Percentiles rank a stretch among this genome's conserved stretches.
phyloP scores from a whole-genome alignment of 305 asterid genomes.

The Fraxinus paxiana region DNA sequence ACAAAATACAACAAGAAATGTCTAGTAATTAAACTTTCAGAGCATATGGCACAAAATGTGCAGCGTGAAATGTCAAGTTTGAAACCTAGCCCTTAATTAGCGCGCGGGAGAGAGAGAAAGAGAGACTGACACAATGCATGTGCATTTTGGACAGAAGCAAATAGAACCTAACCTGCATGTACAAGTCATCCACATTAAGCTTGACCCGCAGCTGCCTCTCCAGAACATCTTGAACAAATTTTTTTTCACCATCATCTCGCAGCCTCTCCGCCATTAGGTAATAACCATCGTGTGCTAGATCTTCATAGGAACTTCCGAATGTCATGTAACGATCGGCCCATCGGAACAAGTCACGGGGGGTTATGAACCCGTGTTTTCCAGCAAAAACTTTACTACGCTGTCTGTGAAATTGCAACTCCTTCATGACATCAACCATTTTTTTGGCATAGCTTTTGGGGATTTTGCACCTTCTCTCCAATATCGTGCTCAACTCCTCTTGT shows the following conservation, averaged over 20 bases:
- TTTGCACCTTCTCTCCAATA: constrained; percentile 62
- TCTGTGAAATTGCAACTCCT: constrained; percentile 81
- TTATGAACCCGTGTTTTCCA: constrained; percentile 96
- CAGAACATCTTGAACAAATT: constrained; percentile 64
- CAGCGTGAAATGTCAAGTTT: not conserved
- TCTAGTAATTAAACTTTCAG: not conserved
- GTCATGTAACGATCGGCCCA: constrained; percentile 79
- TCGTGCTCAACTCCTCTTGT: constrained; percentile 70
- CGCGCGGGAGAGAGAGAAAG: not conserved
- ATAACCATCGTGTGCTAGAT: constrained; percentile 84
- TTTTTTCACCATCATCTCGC: constrained; percentile 73
- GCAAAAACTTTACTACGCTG: constrained; percentile 92
- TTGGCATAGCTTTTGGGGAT: constrained; percentile 68
- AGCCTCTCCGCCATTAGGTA: constrained; percentile 90
- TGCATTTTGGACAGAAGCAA: constrained; percentile 17
- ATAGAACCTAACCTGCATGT: constrained; percentile 81
- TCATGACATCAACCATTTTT: constrained; percentile 89
- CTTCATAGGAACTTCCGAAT: constrained; percentile 59
- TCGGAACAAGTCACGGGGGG: constrained; percentile 96
- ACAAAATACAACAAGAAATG: not conserved
- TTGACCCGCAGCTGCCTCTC: constrained; percentile 56
- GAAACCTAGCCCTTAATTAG: not conserved
- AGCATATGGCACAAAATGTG: not conserved
- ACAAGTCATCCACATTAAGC: constrained; percentile 50
- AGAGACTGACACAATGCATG: not conserved